Base-by-base conservation (phyloP, 163 green algal species). In the Botryococcus braunii region DNA sequence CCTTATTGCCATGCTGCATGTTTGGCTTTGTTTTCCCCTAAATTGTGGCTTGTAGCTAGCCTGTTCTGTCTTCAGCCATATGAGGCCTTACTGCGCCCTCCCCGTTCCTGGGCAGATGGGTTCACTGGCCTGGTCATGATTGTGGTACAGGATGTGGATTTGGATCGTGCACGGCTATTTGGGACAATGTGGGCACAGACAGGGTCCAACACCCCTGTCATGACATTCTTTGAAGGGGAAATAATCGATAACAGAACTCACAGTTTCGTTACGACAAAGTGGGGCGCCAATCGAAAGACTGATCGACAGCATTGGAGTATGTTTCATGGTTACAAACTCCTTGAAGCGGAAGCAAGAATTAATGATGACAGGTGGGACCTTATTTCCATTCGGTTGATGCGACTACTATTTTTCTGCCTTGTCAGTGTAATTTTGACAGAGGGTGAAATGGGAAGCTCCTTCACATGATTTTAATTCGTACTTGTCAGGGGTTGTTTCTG, bases 201-300 rank as follows among this genome's bases (percentile, higher is more conserved):
- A n/a, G n/a, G n/a, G n/a, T n/a, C 27, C 36, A 49, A 66, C 13
- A 31, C 35, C 9, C 59, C 59, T 32, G 59, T 66, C 37, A 4
- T 56, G 7, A 81, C 75, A 5, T 90, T 88, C 61, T 91, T 81
- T 50, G 84, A 94, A 69, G 89, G 88, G 0, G 88, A 96, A 39
- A 87, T 95, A 47, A 77, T 96, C 9, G 89, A 96, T 79, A 92
- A 93, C 70, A 50, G 79, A 1, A 85, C 95, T 76, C 57, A 88
- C 72, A 82, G 68, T 52, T 95, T 96, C 72, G 85, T 83, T 71
- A 93, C 88, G 2, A 59, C 76, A 40, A 88, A 92, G 65, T 95
- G 83, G 83, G 77, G 79, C 23, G 81, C 81, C 40, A 73, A 47
- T 41, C 68, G 61, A 4, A 69, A 84, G 9, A 88, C 73, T 2